phyloP scores from a whole-genome alignment of 805 yeast species.

The Ascoidea asiatica region DNA sequence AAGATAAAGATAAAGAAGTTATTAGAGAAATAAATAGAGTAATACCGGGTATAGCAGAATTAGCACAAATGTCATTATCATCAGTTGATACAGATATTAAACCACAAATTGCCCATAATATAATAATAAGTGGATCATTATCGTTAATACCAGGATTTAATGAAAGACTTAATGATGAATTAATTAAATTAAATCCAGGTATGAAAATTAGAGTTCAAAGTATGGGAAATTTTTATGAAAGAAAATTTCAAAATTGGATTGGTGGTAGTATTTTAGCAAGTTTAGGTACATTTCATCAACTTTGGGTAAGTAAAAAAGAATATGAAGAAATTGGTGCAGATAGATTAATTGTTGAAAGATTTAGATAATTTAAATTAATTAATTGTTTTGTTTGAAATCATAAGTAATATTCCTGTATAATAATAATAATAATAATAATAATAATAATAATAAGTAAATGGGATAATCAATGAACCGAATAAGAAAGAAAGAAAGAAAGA shows the following conservation, averaged over 20 bases:
- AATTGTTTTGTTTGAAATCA: too few species aligned
- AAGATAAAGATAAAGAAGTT: constrained; percentile 3
- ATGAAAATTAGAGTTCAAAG: constrained; percentile 75
- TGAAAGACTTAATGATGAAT: constrained; percentile 61
- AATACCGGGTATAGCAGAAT: constrained; percentile 39
- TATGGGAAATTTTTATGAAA: constrained; percentile 63
- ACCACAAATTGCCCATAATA: constrained; percentile 78
- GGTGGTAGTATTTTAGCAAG: constrained; percentile 86
- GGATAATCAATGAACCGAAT: too few species aligned
- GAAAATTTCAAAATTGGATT: constrained; percentile 76
- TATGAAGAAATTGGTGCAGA: constrained; percentile 83
- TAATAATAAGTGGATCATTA: constrained; percentile 76
- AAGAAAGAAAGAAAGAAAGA: too few species aligned
- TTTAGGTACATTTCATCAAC: constrained; percentile 86
- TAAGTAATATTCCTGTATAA: too few species aligned
- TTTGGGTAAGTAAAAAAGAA: constrained; percentile 85
- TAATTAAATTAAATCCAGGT: constrained; percentile 64
- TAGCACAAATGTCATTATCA: constrained; percentile 41
- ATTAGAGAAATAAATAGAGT: constrained; percentile 10
- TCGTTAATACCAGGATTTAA: constrained; percentile 72
- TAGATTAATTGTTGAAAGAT: constrained; percentile 65
- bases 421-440: too few species aligned
- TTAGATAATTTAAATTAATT: constrained; percentile 43
- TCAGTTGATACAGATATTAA: constrained; percentile 70
- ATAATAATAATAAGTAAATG: too few species aligned